These are phyloP conservation scores for Morella rubra DNA, from an alignment of 306 rosid genomes.

Conservation along the genomic window DNA sequence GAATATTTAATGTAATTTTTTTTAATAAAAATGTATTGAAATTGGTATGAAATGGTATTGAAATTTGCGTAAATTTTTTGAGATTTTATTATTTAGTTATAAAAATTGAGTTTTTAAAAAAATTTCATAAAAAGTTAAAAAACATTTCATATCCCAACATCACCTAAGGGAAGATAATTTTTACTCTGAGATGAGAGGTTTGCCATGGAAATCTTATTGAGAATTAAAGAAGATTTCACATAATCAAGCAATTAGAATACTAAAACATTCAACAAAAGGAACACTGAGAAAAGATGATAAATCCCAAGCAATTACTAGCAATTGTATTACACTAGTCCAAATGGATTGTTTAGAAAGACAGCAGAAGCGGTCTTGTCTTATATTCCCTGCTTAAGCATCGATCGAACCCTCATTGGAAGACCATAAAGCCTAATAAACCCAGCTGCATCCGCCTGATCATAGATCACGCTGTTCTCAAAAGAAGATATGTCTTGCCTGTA, in stretches of 20 bases:
- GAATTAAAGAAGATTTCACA: too few relatives aligned
- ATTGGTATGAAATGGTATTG: too few relatives aligned
- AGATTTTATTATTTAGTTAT: too few relatives aligned
- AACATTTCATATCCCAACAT: too few relatives aligned
- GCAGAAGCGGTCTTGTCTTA: slow-evolving; percentile 22
- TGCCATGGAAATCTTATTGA: too few relatives aligned
- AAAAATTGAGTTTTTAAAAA: too few relatives aligned
- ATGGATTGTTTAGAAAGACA: not conserved
- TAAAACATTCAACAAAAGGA: not conserved
- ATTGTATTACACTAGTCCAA: not conserved
- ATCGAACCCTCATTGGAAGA: slow-evolving; percentile 80
- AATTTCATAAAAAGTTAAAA: too few relatives aligned
- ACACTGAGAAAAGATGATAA: not conserved
- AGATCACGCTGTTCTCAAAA: slow-evolving; percentile 75
- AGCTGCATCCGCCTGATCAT: slow-evolving; percentile 94
- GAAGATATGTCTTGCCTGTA: slow-evolving; percentile 94
- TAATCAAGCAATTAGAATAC: not conserved
- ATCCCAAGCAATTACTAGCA: not conserved
- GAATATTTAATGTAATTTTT: too few relatives aligned
- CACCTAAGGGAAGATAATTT: too few relatives aligned
- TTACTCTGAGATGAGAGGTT: too few relatives aligned
- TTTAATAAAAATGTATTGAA: too few relatives aligned
- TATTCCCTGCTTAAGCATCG: slow-evolving; percentile 72
- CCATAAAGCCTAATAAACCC: slow-evolving; percentile 93
- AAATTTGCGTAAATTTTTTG: too few relatives aligned